Evolutionary conservation across 257 asterid species (phyloP).

Genomic region (Rubia yunnanensis): DNA sequence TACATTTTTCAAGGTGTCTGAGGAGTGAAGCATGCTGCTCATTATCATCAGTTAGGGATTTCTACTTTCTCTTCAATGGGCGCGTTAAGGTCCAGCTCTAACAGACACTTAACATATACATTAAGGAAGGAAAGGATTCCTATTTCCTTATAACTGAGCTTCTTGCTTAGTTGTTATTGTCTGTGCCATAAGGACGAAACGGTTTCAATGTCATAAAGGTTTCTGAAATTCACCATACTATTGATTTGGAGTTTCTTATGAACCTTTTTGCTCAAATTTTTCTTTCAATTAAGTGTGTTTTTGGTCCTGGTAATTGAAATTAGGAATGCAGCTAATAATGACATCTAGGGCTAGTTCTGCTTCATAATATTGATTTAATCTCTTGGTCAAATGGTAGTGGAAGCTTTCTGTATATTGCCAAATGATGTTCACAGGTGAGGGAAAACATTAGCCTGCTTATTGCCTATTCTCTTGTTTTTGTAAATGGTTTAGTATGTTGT

Average conservation of each 20-base stretch:
- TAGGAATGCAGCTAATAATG: neutral
- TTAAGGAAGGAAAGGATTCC: too few relatives aligned
- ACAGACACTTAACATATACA: too few relatives aligned
- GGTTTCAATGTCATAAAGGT: neutral
- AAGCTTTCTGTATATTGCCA: neutral
- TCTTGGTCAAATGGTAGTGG: neutral
- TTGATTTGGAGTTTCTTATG: neutral
- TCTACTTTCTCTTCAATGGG: too few relatives aligned
- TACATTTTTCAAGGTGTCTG: slow-evolving; percentile 71
- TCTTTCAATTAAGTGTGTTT: neutral
- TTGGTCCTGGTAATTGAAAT: neutral
- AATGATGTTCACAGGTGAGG: neutral
- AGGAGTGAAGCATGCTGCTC: slow-evolving; percentile 26
- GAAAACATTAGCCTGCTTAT: neutral
- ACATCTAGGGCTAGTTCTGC: neutral
- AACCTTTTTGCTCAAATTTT: neutral
- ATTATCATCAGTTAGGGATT: neutral
- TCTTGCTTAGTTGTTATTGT: neutral
- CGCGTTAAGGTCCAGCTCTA: too few relatives aligned
- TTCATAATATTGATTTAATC: neutral
- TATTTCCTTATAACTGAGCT: too few relatives aligned
- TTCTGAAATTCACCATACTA: neutral
- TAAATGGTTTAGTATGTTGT: neutral
- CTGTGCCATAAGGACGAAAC: neutral
- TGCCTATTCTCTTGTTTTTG: neutral